Base-by-base conservation (phyloP, 768 basidiomycete genomes). In the Sutorius australiensis region DNA sequence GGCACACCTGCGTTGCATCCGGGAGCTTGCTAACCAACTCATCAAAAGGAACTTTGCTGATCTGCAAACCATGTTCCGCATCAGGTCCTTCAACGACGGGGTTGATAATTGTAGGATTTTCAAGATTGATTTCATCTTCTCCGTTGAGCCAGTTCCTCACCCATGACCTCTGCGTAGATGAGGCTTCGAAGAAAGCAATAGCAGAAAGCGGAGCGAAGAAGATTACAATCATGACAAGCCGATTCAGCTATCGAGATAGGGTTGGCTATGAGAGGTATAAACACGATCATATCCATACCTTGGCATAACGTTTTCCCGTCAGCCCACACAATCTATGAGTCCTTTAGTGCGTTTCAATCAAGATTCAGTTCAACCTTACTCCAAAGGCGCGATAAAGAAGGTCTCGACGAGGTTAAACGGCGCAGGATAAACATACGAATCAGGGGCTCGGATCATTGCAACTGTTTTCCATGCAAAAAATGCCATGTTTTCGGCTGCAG, bases 381-480 rank as follows among this genome's bases (percentile, higher is more conserved):
- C 94, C 46, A 92, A 76, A 16, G 95, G 95, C 2, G 84, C 89
- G 52, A 95, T 74, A 28, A 95, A 72, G 64, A 92, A 67, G 1
- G 77, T 73, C 70, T 98, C 95, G 55, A 95, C 72, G 27, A 97
- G 73, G 67, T 95, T 97, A 77, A 95, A 95, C 1, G 95, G 95
- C 0, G 94, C 89, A 31, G 92, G 92, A 67, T 93, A 95, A 46
- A 92, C 75, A 62, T 63, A 77, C n/a, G 81, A 79, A 70, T 92
- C 90, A 5, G 91, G 91, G 1, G 91, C 90, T 43, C 92, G 74
- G 53, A 92, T 88, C 90, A 92, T 89, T 13, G 79, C 78, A 42
- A 92, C 69, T 3, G 92, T 89, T 74, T 95, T 95, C 60, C 79
- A 77, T 2, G 95, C 92, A 67, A 92, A 97, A 74, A 92, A 95